phyloP scores from a whole-genome alignment of 2,329 filamentous ascomycete genomes.

The Phaeosphaeria sp. region DNA sequence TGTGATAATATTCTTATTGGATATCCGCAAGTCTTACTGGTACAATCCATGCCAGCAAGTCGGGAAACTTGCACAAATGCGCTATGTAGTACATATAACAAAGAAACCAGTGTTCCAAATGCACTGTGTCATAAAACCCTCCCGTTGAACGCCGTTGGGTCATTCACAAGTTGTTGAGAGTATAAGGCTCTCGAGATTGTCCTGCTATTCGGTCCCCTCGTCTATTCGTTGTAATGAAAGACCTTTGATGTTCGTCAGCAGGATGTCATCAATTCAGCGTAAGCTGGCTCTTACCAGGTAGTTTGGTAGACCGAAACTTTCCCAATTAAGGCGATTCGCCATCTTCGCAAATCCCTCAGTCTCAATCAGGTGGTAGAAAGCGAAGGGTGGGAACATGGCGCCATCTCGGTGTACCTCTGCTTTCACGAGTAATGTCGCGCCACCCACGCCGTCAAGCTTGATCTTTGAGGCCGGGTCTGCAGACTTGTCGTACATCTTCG shows the following conservation, averaged over 20 bases:
- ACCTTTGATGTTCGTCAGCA: constrained; percentile 60
- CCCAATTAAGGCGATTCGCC: constrained; percentile 87
- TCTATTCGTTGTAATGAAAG: constrained; percentile 86
- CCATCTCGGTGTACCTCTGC: constrained; percentile 96
- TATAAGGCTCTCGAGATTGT: constrained; percentile 7
- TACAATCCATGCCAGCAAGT: constrained; percentile 14
- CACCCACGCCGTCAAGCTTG: constrained; percentile 88
- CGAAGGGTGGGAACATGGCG: constrained; percentile 96
- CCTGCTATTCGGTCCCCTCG: not conserved
- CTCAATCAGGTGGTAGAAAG: constrained; percentile 97
- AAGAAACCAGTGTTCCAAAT: not conserved
- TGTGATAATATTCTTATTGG: constrained; percentile 3
- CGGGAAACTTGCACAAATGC: not conserved
- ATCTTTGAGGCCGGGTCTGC: constrained; percentile 67
- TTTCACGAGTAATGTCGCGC: constrained; percentile 90
- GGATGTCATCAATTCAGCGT: not conserved
- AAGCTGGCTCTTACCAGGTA: constrained; percentile 74
- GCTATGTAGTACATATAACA: constrained; percentile 12
- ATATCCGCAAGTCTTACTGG: constrained; percentile 8
- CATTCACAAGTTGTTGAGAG: constrained; percentile 10
- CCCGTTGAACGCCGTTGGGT: constrained; percentile 38
- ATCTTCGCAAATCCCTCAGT: constrained; percentile 98
- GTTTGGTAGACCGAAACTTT: constrained; percentile 87
- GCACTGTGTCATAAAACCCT: constrained; percentile 8
- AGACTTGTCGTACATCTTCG: constrained; percentile 69